Evolutionary conservation across 208 protist genomes (phyloP).

Genomic region (Plasmodiophora brassicae): DNA sequence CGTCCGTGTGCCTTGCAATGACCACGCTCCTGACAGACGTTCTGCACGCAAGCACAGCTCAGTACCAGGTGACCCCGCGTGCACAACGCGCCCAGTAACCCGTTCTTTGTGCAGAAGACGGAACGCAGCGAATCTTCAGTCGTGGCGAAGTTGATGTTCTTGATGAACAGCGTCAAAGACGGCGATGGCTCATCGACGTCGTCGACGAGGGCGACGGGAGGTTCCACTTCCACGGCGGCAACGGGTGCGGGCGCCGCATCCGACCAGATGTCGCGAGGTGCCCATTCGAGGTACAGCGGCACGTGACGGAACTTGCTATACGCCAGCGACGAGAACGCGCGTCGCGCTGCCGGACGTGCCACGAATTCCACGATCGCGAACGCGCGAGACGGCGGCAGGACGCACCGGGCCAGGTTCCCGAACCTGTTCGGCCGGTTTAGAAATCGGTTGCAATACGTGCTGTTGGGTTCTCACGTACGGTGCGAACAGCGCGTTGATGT

Average conservation of each 20-base stretch:
- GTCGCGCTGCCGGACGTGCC: background rate
- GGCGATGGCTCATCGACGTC: background rate
- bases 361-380: background rate
- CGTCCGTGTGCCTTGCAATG: background rate
- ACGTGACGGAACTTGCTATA: background rate
- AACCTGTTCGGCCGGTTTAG: too few relatives aligned
- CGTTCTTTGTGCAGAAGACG: background rate
- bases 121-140: background rate
- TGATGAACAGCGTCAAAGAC: background rate
- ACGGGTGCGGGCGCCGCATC: background rate
- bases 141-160: slow-evolving; percentile 20
- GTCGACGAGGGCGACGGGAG: background rate
- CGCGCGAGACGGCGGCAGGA: background rate
- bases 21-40: background rate
- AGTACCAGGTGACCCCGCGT: too few relatives aligned
- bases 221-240: background rate
- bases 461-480: too few relatives aligned
- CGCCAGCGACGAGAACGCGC: background rate
- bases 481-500: background rate
- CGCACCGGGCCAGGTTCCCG: background rate
- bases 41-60: too few relatives aligned
- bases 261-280: background rate
- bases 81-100: too few relatives aligned
- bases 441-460: too few relatives aligned
- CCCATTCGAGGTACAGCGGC: slow-evolving; percentile 16